These are phyloP conservation scores for Citrus trifoliata DNA, from an alignment of 345 rosid genomes.

Conservation along the genomic window DNA sequence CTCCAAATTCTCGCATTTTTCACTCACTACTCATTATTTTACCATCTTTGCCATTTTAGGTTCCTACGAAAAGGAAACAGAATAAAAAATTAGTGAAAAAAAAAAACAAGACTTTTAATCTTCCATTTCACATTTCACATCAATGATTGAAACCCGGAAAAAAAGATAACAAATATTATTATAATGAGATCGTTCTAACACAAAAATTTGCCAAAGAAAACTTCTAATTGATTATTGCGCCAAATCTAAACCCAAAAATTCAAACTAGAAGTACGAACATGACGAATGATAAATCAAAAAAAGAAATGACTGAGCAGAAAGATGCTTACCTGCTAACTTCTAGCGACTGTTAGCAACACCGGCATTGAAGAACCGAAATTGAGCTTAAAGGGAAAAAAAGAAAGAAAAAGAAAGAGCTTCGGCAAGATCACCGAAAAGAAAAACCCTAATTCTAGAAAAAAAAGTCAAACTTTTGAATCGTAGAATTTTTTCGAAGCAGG, in stretches of 20 bases:
- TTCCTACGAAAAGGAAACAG: background rate
- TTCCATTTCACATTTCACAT: background rate
- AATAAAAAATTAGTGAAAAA: background rate
- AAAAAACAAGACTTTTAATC: background rate
- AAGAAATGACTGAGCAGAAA: background rate
- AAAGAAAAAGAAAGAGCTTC: background rate
- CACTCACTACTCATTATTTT: slow-evolving; percentile 16
- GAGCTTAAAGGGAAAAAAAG: too few relatives aligned
- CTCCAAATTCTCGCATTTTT: slow-evolving; percentile 23
- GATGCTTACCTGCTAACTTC: slow-evolving; percentile 1
- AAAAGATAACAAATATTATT: background rate
- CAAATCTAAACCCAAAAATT: background rate
- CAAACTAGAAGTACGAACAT: background rate
- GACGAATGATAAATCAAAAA: background rate
- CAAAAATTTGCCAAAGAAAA: background rate
- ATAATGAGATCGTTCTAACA: background rate
- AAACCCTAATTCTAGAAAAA: background rate
- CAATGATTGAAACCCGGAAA: background rate
- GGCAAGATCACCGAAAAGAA: background rate
- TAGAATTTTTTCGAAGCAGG: too few relatives aligned
- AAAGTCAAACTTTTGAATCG: too few relatives aligned
- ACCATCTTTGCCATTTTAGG: background rate
- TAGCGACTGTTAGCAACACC: background rate
- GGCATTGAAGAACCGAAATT: background rate
- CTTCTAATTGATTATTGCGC: background rate